A percentile compares a stretch with the other conserved stretches of the same genome.
phyloP scores from a whole-genome alignment of 306 rosid genomes.

The Cucurbita pepo region DNA sequence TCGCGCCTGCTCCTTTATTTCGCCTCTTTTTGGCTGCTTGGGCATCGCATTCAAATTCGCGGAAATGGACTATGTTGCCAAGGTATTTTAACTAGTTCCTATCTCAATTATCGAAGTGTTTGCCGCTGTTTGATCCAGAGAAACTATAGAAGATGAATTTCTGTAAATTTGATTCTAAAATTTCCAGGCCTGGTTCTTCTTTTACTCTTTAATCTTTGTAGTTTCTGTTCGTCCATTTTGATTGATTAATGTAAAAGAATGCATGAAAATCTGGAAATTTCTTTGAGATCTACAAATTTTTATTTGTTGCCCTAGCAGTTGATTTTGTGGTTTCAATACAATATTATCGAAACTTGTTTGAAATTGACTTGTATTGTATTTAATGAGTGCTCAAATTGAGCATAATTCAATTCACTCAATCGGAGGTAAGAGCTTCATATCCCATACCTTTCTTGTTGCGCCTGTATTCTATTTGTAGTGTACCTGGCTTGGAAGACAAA shows the following conservation, averaged over 20 bases:
- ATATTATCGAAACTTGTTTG: background rate
- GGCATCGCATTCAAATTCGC: slow-evolving; percentile 97
- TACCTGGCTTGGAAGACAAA: background rate
- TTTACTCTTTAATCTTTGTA: background rate
- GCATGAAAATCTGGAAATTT: background rate
- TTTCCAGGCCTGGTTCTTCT: background rate
- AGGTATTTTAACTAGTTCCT: slow-evolving; percentile 22
- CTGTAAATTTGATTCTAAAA: background rate
- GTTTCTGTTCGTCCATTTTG: background rate
- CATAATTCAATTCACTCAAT: too few species aligned
- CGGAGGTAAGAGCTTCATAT: too few species aligned
- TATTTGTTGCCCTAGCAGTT: background rate
- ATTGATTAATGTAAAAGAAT: background rate
- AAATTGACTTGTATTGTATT: too few species aligned
- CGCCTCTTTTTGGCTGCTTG: slow-evolving; percentile 76
- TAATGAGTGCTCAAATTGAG: too few species aligned
- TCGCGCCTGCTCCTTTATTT: slow-evolving; percentile 59
- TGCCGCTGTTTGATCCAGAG: background rate
- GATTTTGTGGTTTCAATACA: background rate
- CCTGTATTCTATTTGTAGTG: background rate
- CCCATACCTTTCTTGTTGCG: too few species aligned
- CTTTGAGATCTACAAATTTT: background rate
- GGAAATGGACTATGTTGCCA: slow-evolving; percentile 73
- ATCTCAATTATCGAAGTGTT: background rate
- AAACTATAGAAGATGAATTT: background rate